A percentile compares a stretch with the other conserved stretches of the same genome.
phyloP scores from a whole-genome alignment of 495 filamentous ascomycete species.

The Penicillium antarcticum region DNA sequence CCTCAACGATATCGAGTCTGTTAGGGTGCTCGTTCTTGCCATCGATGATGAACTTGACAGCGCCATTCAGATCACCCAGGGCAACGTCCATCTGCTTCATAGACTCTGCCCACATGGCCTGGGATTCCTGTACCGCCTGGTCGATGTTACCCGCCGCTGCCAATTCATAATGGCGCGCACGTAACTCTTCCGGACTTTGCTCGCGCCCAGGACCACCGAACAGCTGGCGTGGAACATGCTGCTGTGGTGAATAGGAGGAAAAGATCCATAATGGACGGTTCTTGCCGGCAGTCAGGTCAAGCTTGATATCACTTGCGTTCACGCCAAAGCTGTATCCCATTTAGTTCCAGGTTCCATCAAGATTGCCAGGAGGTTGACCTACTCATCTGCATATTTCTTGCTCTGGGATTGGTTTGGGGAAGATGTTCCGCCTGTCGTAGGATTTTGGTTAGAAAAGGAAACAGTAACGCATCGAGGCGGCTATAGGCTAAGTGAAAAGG shows the following conservation, averaged over 20 bases:
- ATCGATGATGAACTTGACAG: slow-evolving; percentile 66
- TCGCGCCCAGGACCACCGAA: slow-evolving; percentile 78
- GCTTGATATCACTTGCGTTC: slow-evolving; percentile 51
- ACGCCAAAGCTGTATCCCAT: slow-evolving; percentile 45
- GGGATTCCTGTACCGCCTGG: slow-evolving; percentile 65
- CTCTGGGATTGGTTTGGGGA: slow-evolving; percentile 8
- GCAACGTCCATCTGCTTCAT: slow-evolving; percentile 66
- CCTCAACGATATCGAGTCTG: slow-evolving; percentile 65
- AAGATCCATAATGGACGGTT: slow-evolving; percentile 78
- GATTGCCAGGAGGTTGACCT: slow-evolving; percentile 10
- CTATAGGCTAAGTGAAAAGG: no score
- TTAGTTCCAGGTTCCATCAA: slow-evolving; percentile 13
- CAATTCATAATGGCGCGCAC: slow-evolving; percentile 62
- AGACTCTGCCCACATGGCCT: slow-evolving; percentile 53
- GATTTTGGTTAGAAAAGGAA: not conserved
- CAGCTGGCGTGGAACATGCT: slow-evolving; percentile 69
- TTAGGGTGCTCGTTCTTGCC: slow-evolving; percentile 75
- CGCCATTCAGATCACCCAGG: slow-evolving; percentile 64
- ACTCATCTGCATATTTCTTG: slow-evolving; percentile 27
- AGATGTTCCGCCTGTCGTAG: not conserved
- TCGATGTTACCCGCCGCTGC: slow-evolving; percentile 57
- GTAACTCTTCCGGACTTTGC: slow-evolving; percentile 79
- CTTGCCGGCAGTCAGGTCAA: slow-evolving; percentile 54
- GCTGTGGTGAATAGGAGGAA: slow-evolving; percentile 75
- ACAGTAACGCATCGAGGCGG: not conserved